Base-by-base conservation (phyloP, 331 rosid species). In the Pyracantha coccinea region DNA sequence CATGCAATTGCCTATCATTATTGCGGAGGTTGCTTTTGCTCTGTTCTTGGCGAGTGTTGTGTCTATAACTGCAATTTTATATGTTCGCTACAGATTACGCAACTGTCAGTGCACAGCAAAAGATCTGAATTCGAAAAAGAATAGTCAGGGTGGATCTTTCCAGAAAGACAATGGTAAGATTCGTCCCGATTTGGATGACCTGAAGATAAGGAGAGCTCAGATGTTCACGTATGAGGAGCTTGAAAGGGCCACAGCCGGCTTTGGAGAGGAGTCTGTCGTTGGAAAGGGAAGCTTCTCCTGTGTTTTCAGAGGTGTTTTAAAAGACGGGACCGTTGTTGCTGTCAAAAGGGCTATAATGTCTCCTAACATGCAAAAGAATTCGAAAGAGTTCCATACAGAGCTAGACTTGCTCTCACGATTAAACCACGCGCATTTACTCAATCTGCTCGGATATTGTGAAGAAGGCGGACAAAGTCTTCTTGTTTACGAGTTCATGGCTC, bases 401-500 rank as follows among this genome's bases (percentile, higher is more conserved):
- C 93, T 94, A 25, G 98, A 94, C 81, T 81, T 94, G 10, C 91
- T 94, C 32, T 91, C 98, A 2, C 83, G 98, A 68, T 74, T 94
- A 79, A 91, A 94, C 83, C 98, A 94, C 72, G 96, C 98, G 1
- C 98, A 94, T 85, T 73, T 94, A 80, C 98, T 94, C 61, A 94
- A 92, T 75, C 87, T 94, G 24, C 90, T 94, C 25, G 98, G 97
- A 16, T 94, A 91, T 75, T 94, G 97, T 71, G 98, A 91, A 85
- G 97, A 93, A 77, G 96, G 95, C 1, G 95, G 90, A 15, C 92
- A 94, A 80, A 90, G 98, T 75, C 97, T 94, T 77, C 89, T 94
- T 47, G 98, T 94, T 47, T 94, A 94, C 50, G 97, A 94, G 86
- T 94, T 83, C 91, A 94, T 94, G 97, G 97, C 96, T 67, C 92